A percentile compares a stretch with the other conserved stretches of the same genome.
Conservation (phyloP, 768 basidiomycete genomes). For the Trametes cingulata region DNA sequence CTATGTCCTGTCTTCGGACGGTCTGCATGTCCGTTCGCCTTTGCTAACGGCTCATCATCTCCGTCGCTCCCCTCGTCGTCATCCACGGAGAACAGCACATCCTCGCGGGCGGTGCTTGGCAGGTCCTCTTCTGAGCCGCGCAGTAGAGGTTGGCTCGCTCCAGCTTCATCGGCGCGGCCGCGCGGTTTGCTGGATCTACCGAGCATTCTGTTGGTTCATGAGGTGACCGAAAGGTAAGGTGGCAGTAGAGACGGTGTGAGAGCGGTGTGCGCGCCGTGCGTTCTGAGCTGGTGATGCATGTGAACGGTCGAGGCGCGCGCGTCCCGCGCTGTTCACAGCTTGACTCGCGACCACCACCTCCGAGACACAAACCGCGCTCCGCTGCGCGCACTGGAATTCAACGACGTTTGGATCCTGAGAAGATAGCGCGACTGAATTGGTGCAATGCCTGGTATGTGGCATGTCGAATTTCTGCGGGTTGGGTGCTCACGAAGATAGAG, state of each 20-base stretch:
- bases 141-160: slow-evolving; percentile 59
- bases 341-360: background rate
- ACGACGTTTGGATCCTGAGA: background rate
- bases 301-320: background rate
- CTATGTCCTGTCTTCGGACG: slow-evolving; percentile 34
- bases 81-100: slow-evolving; percentile 54
- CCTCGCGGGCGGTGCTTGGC: slow-evolving; percentile 29
- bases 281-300: background rate
- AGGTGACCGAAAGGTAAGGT: background rate
- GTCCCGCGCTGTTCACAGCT: background rate
- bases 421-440: background rate
- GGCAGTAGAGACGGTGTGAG: background rate
- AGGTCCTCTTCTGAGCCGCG: slow-evolving; percentile 44
- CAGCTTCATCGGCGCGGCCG: slow-evolving; percentile 36
- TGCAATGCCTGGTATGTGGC: background rate
- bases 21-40: background rate
- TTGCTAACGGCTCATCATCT: slow-evolving; percentile 35
- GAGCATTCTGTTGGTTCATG: slow-evolving; percentile 25
- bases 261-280: background rate
- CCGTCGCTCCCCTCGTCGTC: slow-evolving; percentile 54
- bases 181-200: slow-evolving; percentile 26
- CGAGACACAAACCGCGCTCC: background rate
- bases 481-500: background rate
- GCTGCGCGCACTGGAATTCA: background rate
- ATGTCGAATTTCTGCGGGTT: background rate